phyloP scores from a whole-genome alignment of 2,329 filamentous ascomycete genomes.

The Ascosphaera aggregata region DNA sequence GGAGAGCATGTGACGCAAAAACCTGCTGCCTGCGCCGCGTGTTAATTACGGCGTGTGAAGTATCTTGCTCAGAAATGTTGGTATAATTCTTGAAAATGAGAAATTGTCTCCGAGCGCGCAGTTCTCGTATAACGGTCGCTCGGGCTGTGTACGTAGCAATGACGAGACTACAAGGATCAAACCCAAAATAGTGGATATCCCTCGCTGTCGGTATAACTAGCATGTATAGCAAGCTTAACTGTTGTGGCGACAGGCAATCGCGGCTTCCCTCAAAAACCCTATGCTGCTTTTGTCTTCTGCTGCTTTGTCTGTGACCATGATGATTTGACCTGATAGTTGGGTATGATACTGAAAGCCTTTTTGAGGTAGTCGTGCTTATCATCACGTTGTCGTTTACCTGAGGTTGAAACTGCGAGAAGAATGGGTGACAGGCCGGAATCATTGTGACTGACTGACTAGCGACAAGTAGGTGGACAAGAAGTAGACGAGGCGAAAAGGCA shows the following conservation, averaged over 20 bases:
- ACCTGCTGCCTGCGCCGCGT: not conserved
- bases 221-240: not conserved
- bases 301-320: not conserved
- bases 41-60: not conserved
- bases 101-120: not conserved
- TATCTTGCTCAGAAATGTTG: not conserved
- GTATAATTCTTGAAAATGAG: not conserved
- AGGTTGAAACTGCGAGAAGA: not conserved
- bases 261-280: no score
- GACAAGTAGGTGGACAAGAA: conserved; percentile 1
- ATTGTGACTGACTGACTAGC: not conserved
- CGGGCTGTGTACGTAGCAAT: conserved; percentile 1
- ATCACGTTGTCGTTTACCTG: not conserved
- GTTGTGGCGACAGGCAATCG: no score
- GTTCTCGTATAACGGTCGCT: not conserved
- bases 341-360: not conserved
- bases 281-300: no score
- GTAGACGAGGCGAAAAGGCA: not conserved
- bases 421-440: not conserved
- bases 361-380: not conserved
- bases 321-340: not conserved
- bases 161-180: conserved; percentile 6
- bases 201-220: not conserved
- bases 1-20: not conserved
- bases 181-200: not conserved